Percentiles rank a stretch among this genome's conserved stretches.
Conservation (phyloP, 148 eudicot genomes). For the Vaccinium vitisidaea region DNA sequence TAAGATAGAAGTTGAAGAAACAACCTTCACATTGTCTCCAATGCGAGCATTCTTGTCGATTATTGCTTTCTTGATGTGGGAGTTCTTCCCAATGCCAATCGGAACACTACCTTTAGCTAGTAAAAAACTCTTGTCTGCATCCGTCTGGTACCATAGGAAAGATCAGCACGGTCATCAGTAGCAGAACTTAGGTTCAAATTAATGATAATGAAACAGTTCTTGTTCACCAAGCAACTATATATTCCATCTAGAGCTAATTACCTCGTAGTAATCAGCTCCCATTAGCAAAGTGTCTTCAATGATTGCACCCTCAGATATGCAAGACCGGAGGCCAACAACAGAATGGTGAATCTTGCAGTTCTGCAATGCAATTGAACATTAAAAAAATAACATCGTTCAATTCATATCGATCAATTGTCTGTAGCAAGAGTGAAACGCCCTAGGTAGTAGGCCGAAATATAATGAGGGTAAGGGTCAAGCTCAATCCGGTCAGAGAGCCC, state of each 20-base stretch:
- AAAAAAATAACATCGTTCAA: neutral
- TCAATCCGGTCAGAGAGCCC: too few species aligned
- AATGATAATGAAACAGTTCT: neutral
- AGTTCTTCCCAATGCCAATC: slow-evolving; percentile 82
- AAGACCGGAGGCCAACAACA: slow-evolving; percentile 93
- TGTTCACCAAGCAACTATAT: neutral
- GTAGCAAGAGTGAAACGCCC: too few species aligned
- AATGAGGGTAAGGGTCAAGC: too few species aligned
- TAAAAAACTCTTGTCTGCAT: slow-evolving; percentile 66
- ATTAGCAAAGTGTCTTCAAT: slow-evolving; percentile 87
- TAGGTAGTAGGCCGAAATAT: too few species aligned
- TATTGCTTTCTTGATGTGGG: slow-evolving; percentile 88
- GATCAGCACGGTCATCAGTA: neutral
- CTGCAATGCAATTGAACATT: slow-evolving; percentile 26
- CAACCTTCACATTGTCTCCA: slow-evolving; percentile 82
- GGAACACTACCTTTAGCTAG: slow-evolving; percentile 87
- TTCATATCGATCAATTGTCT: neutral
- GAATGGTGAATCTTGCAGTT: slow-evolving; percentile 96
- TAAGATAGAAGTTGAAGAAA: neutral
- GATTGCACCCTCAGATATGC: slow-evolving; percentile 91
- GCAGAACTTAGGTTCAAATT: neutral
- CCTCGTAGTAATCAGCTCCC: slow-evolving; percentile 99
- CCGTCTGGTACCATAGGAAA: slow-evolving; percentile 49
- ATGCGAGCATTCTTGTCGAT: slow-evolving; percentile 95
- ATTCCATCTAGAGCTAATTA: slow-evolving; percentile 11